phyloP scores from a whole-genome alignment of 345 rosid genomes.

The Citrus hindsii region DNA sequence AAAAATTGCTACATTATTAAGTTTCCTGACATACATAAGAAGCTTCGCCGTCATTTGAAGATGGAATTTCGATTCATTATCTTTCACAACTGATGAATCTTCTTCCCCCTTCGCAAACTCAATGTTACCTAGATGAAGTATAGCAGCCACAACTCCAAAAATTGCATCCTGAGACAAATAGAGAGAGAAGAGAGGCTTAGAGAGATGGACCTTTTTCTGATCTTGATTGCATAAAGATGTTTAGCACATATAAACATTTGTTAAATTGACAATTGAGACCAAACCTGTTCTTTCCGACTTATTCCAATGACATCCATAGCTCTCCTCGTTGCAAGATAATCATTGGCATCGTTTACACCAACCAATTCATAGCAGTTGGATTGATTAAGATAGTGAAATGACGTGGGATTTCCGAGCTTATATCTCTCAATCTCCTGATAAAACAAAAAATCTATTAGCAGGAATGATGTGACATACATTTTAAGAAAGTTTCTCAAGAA shows the following conservation, averaged over 20 bases:
- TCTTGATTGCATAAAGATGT: constrained; percentile 5
- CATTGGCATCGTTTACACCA: constrained; percentile 68
- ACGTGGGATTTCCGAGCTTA: constrained; percentile 77
- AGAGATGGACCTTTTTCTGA: constrained; percentile 4
- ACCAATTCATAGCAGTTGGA: constrained; percentile 77
- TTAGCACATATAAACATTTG: constrained; percentile 5
- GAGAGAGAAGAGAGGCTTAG: background rate
- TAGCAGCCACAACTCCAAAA: constrained; percentile 82
- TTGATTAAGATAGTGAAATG: constrained; percentile 93
- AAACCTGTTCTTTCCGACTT: constrained; percentile 72
- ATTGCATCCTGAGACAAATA: constrained; percentile 56
- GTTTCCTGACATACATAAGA: constrained; percentile 49
- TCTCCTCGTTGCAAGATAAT: constrained; percentile 73
- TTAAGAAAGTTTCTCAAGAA: constrained; percentile 6
- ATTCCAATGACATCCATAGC: constrained; percentile 94
- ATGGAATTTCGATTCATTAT: constrained; percentile 63
- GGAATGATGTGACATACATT: constrained; percentile 9
- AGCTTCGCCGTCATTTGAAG: constrained; percentile 74
- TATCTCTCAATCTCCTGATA: constrained; percentile 74
- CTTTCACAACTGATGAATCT: constrained; percentile 65
- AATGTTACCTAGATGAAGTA: constrained; percentile 90
- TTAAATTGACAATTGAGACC: constrained; percentile 11
- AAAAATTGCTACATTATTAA: constrained; percentile 18
- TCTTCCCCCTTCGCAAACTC: constrained; percentile 65
- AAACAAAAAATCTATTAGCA: constrained; percentile 20